Evolutionary conservation across 2,329 filamentous ascomycete genomes (phyloP), one percentile per base, ranked within the genome.

Genomic region (Ophiostoma tasmaniense): DNA sequence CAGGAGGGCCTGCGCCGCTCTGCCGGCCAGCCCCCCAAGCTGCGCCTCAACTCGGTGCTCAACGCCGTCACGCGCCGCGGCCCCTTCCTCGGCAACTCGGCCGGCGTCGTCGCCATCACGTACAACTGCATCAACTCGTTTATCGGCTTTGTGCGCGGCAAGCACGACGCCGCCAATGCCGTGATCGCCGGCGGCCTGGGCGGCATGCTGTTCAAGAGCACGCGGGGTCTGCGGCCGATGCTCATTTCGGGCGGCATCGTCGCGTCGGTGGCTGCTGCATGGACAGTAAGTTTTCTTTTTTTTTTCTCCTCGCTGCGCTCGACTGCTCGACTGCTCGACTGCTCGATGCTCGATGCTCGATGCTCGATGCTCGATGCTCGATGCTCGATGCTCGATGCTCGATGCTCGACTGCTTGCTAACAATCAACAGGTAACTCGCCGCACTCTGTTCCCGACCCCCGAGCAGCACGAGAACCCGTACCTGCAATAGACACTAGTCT

Each of bases 131-230:
- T 95, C 79, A 97, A 96, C 82, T 95, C 91, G 39, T 87, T 87
- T 69, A 87, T 96, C 71, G 93, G 92, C 52, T 88, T 90, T 75
- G 78, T 89, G 72, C 85, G 93, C 71, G 92, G 92, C 72, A 92
- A 92, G 81, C 93, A 97, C 75, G 96, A 99, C 78, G 86, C 92
- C 2, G 87, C 89, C 70, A 99, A 99, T 82, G 95, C 92, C 72
- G 86, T 99, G 68, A 80, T 86, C 25, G 94, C 95, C 5, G 95
- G 96, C 73, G 90, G 85, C 1, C 78, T 99, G 74, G 96, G 93
- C 76, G 95, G 95, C 70, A 93, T 94, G 85, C 78, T 99, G 17
- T 99, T 99, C 82, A 98, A 97, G 85, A 96, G 93, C 79, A 98
- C 96, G 66, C 87, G 91, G 76, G 95, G 95, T 6, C 72, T 95